phyloP scores from a whole-genome alignment of 1,139 yeast genomes.

The Magnusiomyces suaveolens region DNA sequence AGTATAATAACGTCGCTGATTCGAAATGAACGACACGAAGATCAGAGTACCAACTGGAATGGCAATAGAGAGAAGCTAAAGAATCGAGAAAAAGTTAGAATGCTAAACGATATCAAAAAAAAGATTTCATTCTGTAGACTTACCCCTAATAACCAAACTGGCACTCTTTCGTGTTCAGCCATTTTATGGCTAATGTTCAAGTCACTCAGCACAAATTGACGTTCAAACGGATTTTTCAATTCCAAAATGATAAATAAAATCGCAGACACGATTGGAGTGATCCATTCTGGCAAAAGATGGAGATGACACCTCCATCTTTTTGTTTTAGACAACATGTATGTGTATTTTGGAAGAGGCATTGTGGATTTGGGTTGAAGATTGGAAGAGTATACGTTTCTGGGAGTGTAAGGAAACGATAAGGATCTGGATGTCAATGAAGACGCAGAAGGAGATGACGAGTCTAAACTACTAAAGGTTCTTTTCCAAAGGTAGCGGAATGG shows the following conservation, averaged over 20 bases:
- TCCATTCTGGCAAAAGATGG: conserved; percentile 3
- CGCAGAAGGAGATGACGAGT: not conserved
- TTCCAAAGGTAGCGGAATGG: conserved; percentile 1
- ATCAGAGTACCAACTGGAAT: conserved; percentile 28
- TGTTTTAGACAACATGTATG: not conserved
- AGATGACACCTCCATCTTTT: not conserved
- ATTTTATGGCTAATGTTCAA: conserved; percentile 43
- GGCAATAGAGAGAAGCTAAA: conserved; percentile 23
- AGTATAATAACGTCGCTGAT: conserved; percentile 21
- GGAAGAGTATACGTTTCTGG: not conserved
- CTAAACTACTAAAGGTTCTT: not conserved
- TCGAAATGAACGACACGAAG: conserved; percentile 21
- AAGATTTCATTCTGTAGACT: conserved; percentile 1
- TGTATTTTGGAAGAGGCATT: not conserved
- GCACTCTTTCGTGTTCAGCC: conserved; percentile 43
- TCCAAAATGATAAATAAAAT: conserved; percentile 17
- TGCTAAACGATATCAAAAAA: not conserved
- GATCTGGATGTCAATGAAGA: not conserved
- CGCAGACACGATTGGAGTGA: not conserved
- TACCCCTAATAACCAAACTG: conserved; percentile 25
- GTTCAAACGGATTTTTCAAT: conserved; percentile 25
- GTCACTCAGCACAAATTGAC: conserved; percentile 28
- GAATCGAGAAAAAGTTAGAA: not conserved
- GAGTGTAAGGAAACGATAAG: not conserved
- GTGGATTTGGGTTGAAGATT: not conserved